Base-by-base conservation (phyloP, 1,284 basidiomycete genomes). In the Sanghuangporus sanghuang region DNA sequence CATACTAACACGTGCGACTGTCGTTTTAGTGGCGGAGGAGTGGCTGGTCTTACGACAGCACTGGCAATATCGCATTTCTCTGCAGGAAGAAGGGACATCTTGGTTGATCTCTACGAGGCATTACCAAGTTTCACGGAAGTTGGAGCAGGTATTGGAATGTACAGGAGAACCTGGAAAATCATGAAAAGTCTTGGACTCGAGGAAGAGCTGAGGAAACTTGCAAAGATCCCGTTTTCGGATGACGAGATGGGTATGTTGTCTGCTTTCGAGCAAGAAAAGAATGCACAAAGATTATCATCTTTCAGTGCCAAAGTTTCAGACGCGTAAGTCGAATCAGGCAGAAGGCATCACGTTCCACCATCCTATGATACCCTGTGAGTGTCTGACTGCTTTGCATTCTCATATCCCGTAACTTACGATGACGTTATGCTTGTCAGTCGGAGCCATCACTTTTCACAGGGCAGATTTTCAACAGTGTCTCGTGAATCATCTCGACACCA, bases 41-140 rank as follows among this genome's bases (percentile, higher is more conserved):
- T 79, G 11, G 75, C 69, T 2, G 78, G 78, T 2, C 69, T 79
- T 2, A 68, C 69, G 4, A 70, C 74, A 59, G 73, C 76, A 27
- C 68, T 79, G 4, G 74, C 76, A 1, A 67, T 81, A 18, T 69
- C 74, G 6, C 73, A 73, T 62, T 72, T 74, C 48, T 69, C 75
- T 2, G 16, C 35, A 23, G 59, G 40, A 18, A 49, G 38, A 32
- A 63, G 40, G n/a, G 72, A 78, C 63, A 75, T 80, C 36, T 73
- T 75, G 18, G 72, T 81, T 44, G 73, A 77, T 38, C 68, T 80
- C n/a, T 81, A 79, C 68, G 79, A 80, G 67, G 71, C 74, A 7
- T 72, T 76, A 0, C 38, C 63, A 6, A 68, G 71, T 58, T 76
- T 81, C 59, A 68, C 73, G 16, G 76, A 77, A 67, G 70, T 78